Evolutionary conservation across 805 yeast species (phyloP).

Genomic region (Lachancea nothofagi): DNA sequence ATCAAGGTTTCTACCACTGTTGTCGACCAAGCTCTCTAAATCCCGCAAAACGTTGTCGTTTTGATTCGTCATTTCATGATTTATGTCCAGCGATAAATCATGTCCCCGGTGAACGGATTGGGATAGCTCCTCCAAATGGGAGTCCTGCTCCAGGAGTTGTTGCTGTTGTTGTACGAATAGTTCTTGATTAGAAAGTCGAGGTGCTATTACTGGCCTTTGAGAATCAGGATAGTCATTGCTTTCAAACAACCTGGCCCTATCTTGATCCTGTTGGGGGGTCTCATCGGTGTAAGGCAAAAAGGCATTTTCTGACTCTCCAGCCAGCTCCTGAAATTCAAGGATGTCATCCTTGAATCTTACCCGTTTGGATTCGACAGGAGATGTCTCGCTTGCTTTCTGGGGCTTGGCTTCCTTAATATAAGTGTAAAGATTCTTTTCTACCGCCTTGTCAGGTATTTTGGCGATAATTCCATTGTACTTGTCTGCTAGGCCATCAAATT

Average conservation of each 20-base stretch:
- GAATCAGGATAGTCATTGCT: not conserved
- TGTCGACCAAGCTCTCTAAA: constrained; percentile 42
- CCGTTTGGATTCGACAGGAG: constrained; percentile 12
- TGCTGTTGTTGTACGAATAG: constrained; percentile 43
- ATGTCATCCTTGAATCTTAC: constrained; percentile 25
- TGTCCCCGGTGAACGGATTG: constrained; percentile 41
- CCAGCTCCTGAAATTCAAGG: constrained; percentile 9
- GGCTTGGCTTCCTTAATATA: constrained; percentile 8
- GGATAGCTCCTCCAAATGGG: constrained; percentile 37
- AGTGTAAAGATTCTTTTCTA: constrained; percentile 15
- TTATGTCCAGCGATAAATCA: constrained; percentile 42
- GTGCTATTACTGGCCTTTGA: constrained; percentile 1
- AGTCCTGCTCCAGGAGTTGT: constrained; percentile 43
- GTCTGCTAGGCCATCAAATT: constrained; percentile 4
- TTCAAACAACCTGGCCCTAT: constrained; percentile 5
- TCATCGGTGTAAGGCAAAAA: constrained; percentile 27
- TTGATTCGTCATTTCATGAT: constrained; percentile 45
- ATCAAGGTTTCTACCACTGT: constrained; percentile 37
- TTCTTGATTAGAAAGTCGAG: constrained; percentile 31
- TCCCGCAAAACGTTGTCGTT: constrained; percentile 43
- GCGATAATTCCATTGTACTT: constrained; percentile 18
- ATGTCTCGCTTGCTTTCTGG: not conserved
- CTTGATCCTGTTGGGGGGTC: constrained; percentile 6
- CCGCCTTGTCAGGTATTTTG: constrained; percentile 13
- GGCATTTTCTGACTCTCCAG: not conserved